Percentiles rank a stretch among this genome's conserved stretches.
Evolutionary conservation across 1,284 basidiomycete species (phyloP).

Genomic region (Cryptococcus neoformans): DNA sequence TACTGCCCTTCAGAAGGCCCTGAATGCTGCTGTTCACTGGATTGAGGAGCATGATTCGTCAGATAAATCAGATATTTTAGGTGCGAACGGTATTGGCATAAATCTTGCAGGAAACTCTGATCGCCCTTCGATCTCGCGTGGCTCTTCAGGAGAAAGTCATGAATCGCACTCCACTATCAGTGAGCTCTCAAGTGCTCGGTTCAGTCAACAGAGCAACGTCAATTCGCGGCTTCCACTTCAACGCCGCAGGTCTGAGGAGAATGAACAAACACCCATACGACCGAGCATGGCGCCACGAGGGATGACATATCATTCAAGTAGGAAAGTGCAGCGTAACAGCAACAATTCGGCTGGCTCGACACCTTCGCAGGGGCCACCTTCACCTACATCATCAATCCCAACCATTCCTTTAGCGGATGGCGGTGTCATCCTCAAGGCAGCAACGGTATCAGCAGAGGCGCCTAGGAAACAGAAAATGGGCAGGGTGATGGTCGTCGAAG

Average conservation of each 20-base stretch:
- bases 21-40: conserved; percentile 69
- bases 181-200: conserved; percentile 12
- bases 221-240: conserved; percentile 26
- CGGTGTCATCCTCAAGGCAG: conserved; percentile 52
- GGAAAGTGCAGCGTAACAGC: background rate
- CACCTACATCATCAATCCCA: conserved; percentile 47
- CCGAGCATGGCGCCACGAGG: conserved; percentile 41
- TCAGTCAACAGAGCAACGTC: background rate
- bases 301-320: conserved; percentile 29
- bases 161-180: conserved; percentile 30
- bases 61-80: background rate
- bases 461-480: conserved; percentile 52
- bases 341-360: conserved; percentile 11
- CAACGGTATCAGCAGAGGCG: conserved; percentile 34
- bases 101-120: conserved; percentile 4
- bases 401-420: conserved; percentile 52
- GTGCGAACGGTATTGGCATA: background rate
- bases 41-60: conserved; percentile 37
- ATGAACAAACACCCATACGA: conserved; percentile 21
- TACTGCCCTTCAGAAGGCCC: conserved; percentile 62
- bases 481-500: conserved; percentile 75
- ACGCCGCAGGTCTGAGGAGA: conserved; percentile 46
- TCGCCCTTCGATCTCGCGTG: conserved; percentile 31
- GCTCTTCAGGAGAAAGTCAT: conserved; percentile 25
- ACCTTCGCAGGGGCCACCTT: conserved; percentile 34